Evolutionary conservation across 345 rosid genomes (phyloP).

Genomic region (Diplotaxis tenuifolia): DNA sequence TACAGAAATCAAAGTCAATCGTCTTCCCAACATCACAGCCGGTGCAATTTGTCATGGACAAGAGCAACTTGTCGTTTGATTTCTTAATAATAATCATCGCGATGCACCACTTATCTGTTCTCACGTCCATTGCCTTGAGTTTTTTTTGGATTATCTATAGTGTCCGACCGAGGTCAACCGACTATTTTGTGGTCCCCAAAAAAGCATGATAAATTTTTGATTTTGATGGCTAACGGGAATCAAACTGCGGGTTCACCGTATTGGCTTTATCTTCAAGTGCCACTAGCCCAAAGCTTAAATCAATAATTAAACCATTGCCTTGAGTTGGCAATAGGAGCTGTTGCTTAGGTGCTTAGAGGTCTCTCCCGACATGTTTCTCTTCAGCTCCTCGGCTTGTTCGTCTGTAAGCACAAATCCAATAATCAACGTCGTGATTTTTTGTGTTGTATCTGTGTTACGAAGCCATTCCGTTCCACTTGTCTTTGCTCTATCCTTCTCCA

Average conservation of each 20-base stretch:
- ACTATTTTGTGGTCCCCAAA: too few species aligned
- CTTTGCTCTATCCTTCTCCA: not conserved
- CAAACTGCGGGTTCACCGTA: too few species aligned
- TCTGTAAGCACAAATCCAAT: not conserved
- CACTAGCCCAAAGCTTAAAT: too few species aligned
- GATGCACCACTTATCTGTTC: not conserved
- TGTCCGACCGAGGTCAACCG: too few species aligned
- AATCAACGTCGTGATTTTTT: not conserved
- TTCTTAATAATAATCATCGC: not conserved
- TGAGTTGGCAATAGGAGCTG: not conserved
- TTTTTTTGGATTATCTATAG: too few species aligned
- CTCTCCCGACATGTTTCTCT: not conserved
- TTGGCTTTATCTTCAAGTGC: too few species aligned
- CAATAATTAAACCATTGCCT: too few species aligned
- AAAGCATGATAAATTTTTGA: too few species aligned
- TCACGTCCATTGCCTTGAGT: not conserved
- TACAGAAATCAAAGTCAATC: not conserved
- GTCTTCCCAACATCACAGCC: not conserved
- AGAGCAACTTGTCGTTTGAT: not conserved
- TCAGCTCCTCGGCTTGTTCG: not conserved
- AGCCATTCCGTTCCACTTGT: not conserved
- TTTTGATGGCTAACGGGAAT: too few species aligned
- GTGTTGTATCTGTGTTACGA: not conserved
- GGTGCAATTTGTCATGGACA: not conserved
- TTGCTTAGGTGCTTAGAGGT: not conserved